Conservation (phyloP, 768 basidiomycete genomes). For the Tephrocybe sp. region DNA sequence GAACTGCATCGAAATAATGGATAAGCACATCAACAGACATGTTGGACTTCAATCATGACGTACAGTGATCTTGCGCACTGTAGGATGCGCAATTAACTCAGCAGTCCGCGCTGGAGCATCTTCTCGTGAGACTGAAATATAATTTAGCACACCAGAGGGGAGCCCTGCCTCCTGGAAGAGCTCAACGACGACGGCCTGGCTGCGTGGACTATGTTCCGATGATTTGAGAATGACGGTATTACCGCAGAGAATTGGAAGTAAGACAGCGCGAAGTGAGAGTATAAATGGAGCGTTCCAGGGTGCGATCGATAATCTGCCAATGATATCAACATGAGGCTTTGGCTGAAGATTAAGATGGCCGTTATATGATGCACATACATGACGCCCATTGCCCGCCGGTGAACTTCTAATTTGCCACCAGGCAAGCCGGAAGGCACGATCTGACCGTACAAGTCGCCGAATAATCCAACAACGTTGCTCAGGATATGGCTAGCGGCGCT, state of each 20-base stretch:
- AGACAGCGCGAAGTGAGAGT: slow-evolving; percentile 42
- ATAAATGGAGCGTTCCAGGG: slow-evolving; percentile 56
- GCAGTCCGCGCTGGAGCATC: slow-evolving; percentile 41
- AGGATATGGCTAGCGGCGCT: slow-evolving; percentile 21
- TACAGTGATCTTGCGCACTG: slow-evolving; percentile 52
- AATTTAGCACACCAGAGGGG: slow-evolving; percentile 58
- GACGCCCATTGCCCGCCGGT: slow-evolving; percentile 49
- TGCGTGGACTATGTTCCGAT: slow-evolving; percentile 48
- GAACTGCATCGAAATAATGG: slow-evolving; percentile 31
- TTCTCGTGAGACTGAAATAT: slow-evolving; percentile 43
- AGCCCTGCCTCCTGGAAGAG: slow-evolving; percentile 57
- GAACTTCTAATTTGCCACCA: slow-evolving; percentile 41
- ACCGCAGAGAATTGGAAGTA: slow-evolving; percentile 48
- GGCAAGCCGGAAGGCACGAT: slow-evolving; percentile 40
- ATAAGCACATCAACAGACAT: not conserved
- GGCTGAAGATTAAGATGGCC: not conserved
- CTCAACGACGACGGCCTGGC: slow-evolving; percentile 43
- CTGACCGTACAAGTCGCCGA: slow-evolving; percentile 39
- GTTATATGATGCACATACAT: slow-evolving; percentile 33
- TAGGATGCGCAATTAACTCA: slow-evolving; percentile 53
- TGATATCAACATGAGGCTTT: not conserved
- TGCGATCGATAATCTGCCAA: slow-evolving; percentile 43
- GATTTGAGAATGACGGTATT: slow-evolving; percentile 55
- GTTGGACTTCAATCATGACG: slow-evolving; percentile 4
- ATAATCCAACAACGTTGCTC: slow-evolving; percentile 29